A percentile compares a stretch with the other conserved stretches of the same genome.
Evolutionary conservation across 768 basidiomycete species (phyloP).

Genomic region (Agaricus sinodeliciosus): DNA sequence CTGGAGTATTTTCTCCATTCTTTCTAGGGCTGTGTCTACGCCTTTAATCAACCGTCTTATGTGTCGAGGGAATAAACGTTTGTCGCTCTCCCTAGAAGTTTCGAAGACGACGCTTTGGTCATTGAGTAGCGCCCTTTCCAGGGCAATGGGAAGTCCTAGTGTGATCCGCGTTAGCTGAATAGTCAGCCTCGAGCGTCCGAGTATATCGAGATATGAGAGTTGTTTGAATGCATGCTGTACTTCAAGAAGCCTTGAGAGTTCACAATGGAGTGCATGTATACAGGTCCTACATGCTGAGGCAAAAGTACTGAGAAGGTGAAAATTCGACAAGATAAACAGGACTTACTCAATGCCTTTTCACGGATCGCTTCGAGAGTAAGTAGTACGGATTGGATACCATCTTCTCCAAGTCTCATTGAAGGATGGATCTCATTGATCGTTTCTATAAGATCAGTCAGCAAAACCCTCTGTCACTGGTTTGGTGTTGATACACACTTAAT

Average conservation of each 20-base stretch:
- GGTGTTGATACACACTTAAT: constrained; percentile 46
- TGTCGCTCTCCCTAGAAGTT: constrained; percentile 12
- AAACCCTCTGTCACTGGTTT: not conserved
- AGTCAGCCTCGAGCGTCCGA: constrained; percentile 68
- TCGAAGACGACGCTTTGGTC: constrained; percentile 27
- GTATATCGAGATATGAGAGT: constrained; percentile 72
- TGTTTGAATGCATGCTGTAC: constrained; percentile 71
- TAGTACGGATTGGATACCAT: constrained; percentile 73
- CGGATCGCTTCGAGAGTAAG: constrained; percentile 63
- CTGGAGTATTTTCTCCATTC: constrained; percentile 54
- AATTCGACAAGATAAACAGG: not conserved
- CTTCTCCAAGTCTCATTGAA: constrained; percentile 68
- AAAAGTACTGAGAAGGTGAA: not conserved
- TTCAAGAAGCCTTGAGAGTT: constrained; percentile 74
- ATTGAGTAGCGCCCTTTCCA: constrained; percentile 57
- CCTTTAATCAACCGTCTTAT: constrained; percentile 56
- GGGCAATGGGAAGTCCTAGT: constrained; percentile 63
- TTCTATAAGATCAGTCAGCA: constrained; percentile 30
- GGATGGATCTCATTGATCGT: constrained; percentile 79
- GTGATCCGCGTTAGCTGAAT: constrained; percentile 75
- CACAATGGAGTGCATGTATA: constrained; percentile 63
- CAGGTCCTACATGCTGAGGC: constrained; percentile 69
- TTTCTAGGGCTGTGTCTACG: constrained; percentile 56
- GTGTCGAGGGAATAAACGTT: constrained; percentile 44
- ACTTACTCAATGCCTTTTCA: constrained; percentile 66